A percentile compares a stretch with the other conserved stretches of the same genome.
Evolutionary conservation across 176 grass and related monocot species (phyloP).

Genomic region (Lolium multiflorum): DNA sequence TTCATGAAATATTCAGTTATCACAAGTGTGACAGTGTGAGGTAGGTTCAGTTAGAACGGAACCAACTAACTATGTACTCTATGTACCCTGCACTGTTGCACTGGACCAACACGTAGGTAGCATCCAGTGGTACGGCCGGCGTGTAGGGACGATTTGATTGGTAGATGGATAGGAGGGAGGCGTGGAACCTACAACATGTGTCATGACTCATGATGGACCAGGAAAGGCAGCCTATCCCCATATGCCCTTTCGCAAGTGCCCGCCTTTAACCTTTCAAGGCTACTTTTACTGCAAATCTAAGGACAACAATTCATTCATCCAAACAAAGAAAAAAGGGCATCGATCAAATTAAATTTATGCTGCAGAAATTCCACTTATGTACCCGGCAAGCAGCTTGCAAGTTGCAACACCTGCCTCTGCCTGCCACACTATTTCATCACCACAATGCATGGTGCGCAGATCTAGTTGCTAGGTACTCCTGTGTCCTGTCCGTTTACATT

Average conservation of each 20-base stretch:
- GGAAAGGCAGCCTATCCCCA: background rate
- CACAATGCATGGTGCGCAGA: background rate
- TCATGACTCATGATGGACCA: slow-evolving; percentile 15
- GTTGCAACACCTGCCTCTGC: background rate
- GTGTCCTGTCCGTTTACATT: background rate
- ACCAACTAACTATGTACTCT: no score
- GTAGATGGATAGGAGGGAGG: background rate
- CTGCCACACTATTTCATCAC: background rate
- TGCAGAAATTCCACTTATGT: background rate
- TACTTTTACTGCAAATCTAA: background rate
- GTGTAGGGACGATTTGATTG: background rate
- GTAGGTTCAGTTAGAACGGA: background rate
- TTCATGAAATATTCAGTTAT: background rate
- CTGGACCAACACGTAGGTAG: background rate
- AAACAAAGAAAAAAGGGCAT: background rate
- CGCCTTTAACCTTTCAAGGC: slow-evolving; percentile 21
- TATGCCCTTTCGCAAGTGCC: slow-evolving; percentile 15
- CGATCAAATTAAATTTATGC: background rate
- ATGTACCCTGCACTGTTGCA: background rate
- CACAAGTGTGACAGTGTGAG: background rate
- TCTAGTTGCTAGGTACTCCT: background rate
- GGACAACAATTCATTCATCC: background rate
- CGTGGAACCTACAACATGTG: slow-evolving; percentile 37
- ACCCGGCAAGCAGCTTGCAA: background rate
- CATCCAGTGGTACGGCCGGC: background rate